These are phyloP conservation scores for Schoenoplectus triqueter DNA, from an alignment of 202 grass and related monocot genomes.

Conservation along the genomic window DNA sequence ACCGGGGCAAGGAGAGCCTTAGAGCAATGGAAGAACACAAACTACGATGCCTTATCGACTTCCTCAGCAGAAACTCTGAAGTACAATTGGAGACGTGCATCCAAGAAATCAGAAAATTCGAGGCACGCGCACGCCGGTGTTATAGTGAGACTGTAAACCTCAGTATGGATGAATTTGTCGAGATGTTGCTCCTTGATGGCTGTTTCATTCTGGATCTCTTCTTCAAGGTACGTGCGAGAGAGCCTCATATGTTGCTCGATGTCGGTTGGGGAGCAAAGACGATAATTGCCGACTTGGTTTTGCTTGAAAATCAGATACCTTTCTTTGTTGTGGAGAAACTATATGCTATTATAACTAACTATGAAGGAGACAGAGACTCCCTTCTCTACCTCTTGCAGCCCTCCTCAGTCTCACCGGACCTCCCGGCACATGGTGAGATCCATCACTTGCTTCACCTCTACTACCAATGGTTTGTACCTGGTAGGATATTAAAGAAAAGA, in stretches of 20 bases:
- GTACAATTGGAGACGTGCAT: slow-evolving; percentile 30
- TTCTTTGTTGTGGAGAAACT: slow-evolving; percentile 23
- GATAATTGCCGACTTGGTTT: slow-evolving; percentile 21
- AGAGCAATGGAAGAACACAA: slow-evolving; percentile 68
- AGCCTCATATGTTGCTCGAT: slow-evolving; percentile 11
- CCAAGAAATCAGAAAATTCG: slow-evolving; percentile 41
- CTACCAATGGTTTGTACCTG: slow-evolving; percentile 69
- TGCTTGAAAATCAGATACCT: slow-evolving; percentile 35
- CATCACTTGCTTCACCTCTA: slow-evolving; percentile 66
- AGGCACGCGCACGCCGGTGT: slow-evolving; percentile 42
- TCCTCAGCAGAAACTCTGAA: slow-evolving; percentile 42
- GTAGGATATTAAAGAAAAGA: slow-evolving; percentile 21
- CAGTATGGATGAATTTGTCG: not conserved
- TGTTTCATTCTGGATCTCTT: slow-evolving; percentile 13
- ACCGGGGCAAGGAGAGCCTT: slow-evolving; percentile 46
- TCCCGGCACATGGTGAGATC: slow-evolving; percentile 44
- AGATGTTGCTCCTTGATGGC: slow-evolving; percentile 15
- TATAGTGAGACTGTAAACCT: slow-evolving; percentile 44
- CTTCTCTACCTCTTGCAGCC: slow-evolving; percentile 49
- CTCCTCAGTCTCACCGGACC: slow-evolving; percentile 50
- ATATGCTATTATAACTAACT: slow-evolving; percentile 39
- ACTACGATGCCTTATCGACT: slow-evolving; percentile 59
- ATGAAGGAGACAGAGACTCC: slow-evolving; percentile 26
- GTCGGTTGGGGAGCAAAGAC: slow-evolving; percentile 41
- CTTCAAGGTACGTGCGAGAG: slow-evolving; percentile 11